phyloP scores from a whole-genome alignment of 306 rosid genomes.

The Cyclanthera cordifolia region DNA sequence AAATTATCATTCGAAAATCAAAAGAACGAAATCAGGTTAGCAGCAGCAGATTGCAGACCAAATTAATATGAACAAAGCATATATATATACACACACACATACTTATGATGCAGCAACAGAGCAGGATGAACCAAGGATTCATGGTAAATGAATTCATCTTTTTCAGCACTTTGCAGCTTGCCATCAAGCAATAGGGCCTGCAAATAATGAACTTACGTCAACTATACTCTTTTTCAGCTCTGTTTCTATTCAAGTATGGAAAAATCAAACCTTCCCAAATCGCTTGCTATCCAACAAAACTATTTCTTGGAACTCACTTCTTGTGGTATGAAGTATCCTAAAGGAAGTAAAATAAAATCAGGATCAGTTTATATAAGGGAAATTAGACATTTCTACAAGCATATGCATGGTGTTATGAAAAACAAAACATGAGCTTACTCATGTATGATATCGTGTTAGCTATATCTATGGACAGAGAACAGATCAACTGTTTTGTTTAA shows the following conservation, averaged over 20 bases:
- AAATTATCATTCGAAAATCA: neutral
- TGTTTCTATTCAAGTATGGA: neutral
- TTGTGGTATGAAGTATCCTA: constrained; percentile 19
- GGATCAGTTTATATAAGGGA: neutral
- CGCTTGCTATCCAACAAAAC: constrained; percentile 20
- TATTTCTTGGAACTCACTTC: constrained; percentile 21
- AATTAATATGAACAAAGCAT: neutral
- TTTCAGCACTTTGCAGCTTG: constrained; percentile 29
- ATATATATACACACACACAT: neutral
- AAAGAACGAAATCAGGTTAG: neutral
- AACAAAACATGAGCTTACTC: too few species aligned
- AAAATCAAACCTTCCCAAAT: constrained; percentile 24
- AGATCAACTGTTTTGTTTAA: too few species aligned
- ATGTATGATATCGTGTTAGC: too few species aligned
- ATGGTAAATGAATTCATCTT: constrained; percentile 27
- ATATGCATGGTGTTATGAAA: too few species aligned
- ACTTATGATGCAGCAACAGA: constrained; percentile 22
- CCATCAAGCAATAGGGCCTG: constrained; percentile 30
- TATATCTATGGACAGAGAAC: too few species aligned
- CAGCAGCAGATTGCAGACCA: neutral
- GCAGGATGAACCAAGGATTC: constrained; percentile 33
- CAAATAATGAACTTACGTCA: neutral
- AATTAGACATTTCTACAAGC: too few species aligned
- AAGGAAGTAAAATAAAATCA: neutral
- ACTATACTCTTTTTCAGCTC: neutral